These are phyloP conservation scores for Ophiostoma sp. DNA, from an alignment of 2,329 filamentous ascomycete genomes.

Conservation along the genomic window DNA sequence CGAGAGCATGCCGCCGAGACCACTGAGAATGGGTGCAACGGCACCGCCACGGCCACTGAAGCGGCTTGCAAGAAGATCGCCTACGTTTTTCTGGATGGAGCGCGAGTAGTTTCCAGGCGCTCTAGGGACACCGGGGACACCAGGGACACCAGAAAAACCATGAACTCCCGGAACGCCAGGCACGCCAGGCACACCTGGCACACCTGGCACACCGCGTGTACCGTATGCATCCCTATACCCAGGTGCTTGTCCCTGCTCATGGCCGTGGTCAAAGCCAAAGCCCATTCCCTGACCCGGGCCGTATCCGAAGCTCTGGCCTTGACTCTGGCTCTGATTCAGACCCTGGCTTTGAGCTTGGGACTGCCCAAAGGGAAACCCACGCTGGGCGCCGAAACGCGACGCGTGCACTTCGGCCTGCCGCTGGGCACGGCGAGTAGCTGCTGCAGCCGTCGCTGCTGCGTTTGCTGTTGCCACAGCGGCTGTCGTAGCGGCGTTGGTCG, in stretches of 20 bases:
- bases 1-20: neutral
- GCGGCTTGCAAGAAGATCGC: constrained; percentile 2
- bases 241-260: neutral
- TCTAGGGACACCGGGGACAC: constrained; percentile 9
- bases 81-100: neutral
- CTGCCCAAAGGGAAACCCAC: neutral
- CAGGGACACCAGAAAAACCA: constrained; percentile 2
- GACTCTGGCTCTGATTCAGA: neutral
- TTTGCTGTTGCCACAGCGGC: neutral
- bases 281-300: neutral
- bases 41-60: constrained; percentile 5
- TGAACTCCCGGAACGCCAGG: constrained; percentile 12
- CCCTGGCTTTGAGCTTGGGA: neutral
- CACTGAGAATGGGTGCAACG: neutral
- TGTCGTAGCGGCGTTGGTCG: neutral
- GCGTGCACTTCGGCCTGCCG: constrained; percentile 5
- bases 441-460: neutral
- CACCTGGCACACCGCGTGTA: neutral
- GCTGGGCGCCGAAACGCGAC: neutral
- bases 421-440: neutral
- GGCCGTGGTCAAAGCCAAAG: neutral
- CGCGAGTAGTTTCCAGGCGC: neutral
- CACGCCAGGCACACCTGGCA: constrained; percentile 8
- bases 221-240: neutral
- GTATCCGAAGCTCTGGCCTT: neutral